Base-by-base conservation (phyloP, 306 rosid species). In the Cicer arietinum region DNA sequence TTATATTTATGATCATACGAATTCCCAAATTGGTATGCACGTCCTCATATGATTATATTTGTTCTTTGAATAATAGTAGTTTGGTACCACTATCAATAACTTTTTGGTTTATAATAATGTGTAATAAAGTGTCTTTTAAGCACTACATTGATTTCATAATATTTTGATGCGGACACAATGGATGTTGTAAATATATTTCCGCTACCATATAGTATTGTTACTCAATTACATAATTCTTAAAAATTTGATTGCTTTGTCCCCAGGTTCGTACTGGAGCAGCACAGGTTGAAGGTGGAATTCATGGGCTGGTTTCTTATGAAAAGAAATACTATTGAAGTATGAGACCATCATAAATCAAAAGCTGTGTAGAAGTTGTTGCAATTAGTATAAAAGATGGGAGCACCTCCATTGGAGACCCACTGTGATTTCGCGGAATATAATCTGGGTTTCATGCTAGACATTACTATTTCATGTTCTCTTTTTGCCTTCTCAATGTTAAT, bases 231-330 rank as follows among this genome's bases (percentile, higher is more conserved):
- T 7, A 35, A 18, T 75, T 5, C 17, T 44, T 60, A 66, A 67
- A 66, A 50, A 75, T 67, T 54, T 78, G 43, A 54, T 54, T 77
- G 81, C 45, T 75, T 14, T 76, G n/a, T 61, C 40, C 86, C 40
- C 86, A 94, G 97, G 96, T 90, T 17, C 90, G 99, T 62, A 76
- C 86, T 0, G 99, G 99, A 76, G 99, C 97, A 66, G 97, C 97
- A 48, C 99, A 94, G 84, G 90, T 90, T 58, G 97, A 94, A 88
- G 99, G 99, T 72, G 97, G 96, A 51, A 11, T 94, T 69, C 97
- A 92, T 84, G 97, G 96, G 60, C 80, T 94, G 71, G 89, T 89
- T 82, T 88, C 99, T 44, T 90, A 89, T 41, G 95, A 87, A 80
- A 94, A 94, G 95, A 94, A 89, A 75, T 80, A 89, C 53, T 92